Base-by-base conservation (phyloP, 2,329 filamentous ascomycete species). In the Penicillium sp. region DNA sequence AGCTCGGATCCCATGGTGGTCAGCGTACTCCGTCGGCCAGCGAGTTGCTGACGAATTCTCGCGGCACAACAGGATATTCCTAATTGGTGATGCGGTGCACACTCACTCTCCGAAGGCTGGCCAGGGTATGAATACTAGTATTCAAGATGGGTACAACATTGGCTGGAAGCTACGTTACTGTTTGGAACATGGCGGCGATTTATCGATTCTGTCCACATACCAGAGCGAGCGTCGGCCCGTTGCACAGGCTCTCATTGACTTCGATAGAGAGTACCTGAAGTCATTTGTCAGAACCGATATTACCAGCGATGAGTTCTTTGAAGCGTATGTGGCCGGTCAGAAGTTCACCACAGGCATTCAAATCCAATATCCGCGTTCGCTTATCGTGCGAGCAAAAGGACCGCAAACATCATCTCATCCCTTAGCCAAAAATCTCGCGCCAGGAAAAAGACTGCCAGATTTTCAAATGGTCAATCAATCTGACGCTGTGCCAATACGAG, bases 1-100 rank as follows among this genome's bases (percentile, higher is more conserved):
- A 10, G 32, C 32, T 10, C 10, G 14, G 9, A 14, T 34, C 9
- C 85, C 88, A 63, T 90, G 87, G 88, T 91, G 84, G 73, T 88
- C 88, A 0, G 87, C 88, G 2, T 91, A 91, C 63, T 86, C 88
- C 41, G n/a, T 39, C 16, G 36, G 36, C 7, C 36, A 39, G 36
- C 13, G 36, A n/a, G n/a, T 18, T 8, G 13, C 14, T 8, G 16
- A n/a, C 13, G 7, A 39, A 3, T 39, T 39, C 14, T 39, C 36
- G 3, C 13, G 7, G 2, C 3, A 14, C 36, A 39, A 39, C 16
- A 11, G 36, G 7, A 16, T 39, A 2, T 39, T 39, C n/a, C 16
- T 39, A 14, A 18, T n/a, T 14, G 36, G 36, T 2, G 36, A 39
- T 39, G 36, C 36, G 2, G 7, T 14, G 7, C 36, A 48, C 27